Percentiles rank a stretch among this genome's conserved stretches.
phyloP scores from a whole-genome alignment of 495 filamentous ascomycete species.

The Tetracladium marchalianum region DNA sequence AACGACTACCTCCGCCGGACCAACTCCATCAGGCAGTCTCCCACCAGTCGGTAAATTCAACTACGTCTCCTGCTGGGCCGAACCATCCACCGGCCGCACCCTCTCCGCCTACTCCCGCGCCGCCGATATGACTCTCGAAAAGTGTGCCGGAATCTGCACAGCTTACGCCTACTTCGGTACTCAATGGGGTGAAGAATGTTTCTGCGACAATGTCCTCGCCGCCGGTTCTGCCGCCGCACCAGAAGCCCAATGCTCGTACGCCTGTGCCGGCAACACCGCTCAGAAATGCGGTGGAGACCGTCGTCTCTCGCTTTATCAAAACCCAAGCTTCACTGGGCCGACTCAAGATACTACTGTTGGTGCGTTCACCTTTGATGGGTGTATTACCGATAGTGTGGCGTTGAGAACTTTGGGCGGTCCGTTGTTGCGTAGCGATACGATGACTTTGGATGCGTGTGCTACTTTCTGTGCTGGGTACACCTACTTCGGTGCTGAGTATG shows the following conservation, averaged over 20 bases:
- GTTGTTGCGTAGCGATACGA: not conserved
- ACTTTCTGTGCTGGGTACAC: conserved; percentile 19
- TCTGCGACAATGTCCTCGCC: conserved; percentile 12
- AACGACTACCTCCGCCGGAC: not conserved
- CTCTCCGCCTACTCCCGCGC: conserved; percentile 2
- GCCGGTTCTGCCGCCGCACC: conserved; percentile 10
- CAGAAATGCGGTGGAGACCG: conserved; percentile 14
- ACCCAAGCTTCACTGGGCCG: not conserved
- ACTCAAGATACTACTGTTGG: not conserved
- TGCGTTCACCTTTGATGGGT: not conserved
- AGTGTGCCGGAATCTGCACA: conserved; percentile 8
- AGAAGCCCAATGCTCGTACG: conserved; percentile 5
- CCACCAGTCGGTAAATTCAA: conserved; percentile 10
- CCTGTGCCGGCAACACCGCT: conserved; percentile 9
- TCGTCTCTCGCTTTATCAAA: conserved; percentile 10
- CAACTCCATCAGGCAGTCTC: not conserved
- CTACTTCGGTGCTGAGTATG: conserved; percentile 28
- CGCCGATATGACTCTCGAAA: conserved; percentile 12
- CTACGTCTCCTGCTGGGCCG: conserved; percentile 10
- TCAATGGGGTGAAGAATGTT: conserved; percentile 13
- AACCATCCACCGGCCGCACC: conserved; percentile 8
- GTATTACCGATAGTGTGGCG: not conserved
- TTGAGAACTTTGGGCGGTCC: not conserved
- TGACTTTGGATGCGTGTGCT: conserved; percentile 23
- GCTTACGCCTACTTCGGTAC: conserved; percentile 8